Evolutionary conservation across 331 rosid species (phyloP), one percentile per base, ranked within the genome.

Genomic region (Rosa hybrid): DNA sequence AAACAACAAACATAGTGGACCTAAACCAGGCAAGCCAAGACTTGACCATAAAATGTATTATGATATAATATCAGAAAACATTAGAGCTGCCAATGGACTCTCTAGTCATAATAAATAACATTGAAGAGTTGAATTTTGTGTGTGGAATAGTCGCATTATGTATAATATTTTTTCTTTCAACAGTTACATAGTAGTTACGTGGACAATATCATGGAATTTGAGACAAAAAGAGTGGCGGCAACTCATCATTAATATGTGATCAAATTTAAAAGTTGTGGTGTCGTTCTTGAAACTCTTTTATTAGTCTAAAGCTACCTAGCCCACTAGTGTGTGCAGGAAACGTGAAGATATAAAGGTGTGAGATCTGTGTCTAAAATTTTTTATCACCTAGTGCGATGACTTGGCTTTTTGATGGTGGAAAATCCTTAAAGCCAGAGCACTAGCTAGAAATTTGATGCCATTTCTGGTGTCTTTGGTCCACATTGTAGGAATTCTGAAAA

Each of bases 371-470:
- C 50, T 12, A 45, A 53, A 7, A 74, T 17, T 39, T 45, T 27
- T 17, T 4, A 13, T 30, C 42, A 64, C 42, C 4, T 16, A 12
- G 20, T 14, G 4, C 13, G 34, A 27, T 14, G 4, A 1, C 41
- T 13, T 71, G 0, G 44, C 42, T 25, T 38, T 54, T 74, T 56
- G 0, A 20, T n/a, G 38, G 53, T 74, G 68, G 68, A 21, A 38
- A 10, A n/a, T 54, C 50, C 20, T 14, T 38, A 1, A 41, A 39
- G 64, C 64, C 9, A 21, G n/a, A 42, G 42, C 51, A 54, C 68
- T 11, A 39, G n/a, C 68, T 18, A 56, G n/a, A 25, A 25, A 12
- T 34, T 76, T 76, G 79, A 60, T 76, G 25, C 79, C 79, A 59
- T 42, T 76, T 60, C 71, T 44, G 70, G 20, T 23, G 3, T 1